These are phyloP conservation scores for Hypoxylon sp. DNA, from an alignment of 2,329 filamentous ascomycete species.

Conservation along the genomic window DNA sequence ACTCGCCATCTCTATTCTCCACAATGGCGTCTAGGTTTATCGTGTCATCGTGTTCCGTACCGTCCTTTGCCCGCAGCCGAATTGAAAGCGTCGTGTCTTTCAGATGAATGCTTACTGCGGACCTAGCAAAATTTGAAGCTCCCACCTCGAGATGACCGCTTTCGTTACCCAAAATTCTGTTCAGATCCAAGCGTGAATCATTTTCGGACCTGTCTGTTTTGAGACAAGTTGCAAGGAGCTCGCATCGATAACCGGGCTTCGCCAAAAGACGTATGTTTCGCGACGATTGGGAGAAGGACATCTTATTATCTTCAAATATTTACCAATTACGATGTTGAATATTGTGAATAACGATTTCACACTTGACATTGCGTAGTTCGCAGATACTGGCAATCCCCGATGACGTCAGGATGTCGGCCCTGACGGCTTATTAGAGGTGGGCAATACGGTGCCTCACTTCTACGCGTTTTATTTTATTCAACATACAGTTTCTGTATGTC, in stretches of 20 bases:
- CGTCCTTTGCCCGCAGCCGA: conserved; percentile 2
- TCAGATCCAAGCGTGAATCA: conserved; percentile 5
- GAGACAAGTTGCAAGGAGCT: background rate
- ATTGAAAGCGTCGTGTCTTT: background rate
- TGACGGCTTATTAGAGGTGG: too few species aligned
- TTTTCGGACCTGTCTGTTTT: background rate
- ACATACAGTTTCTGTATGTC: too few species aligned
- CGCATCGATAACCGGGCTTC: background rate
- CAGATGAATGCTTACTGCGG: background rate
- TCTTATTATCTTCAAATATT: background rate
- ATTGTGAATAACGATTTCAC: too few species aligned
- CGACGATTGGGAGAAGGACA: conserved; percentile 1
- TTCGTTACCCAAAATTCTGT: conserved; percentile 1
- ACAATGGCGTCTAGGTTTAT: conserved; percentile 15
- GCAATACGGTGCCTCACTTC: too few species aligned
- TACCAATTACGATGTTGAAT: too few species aligned
- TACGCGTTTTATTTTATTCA: too few species aligned
- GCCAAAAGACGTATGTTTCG: conserved; percentile 1
- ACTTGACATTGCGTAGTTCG: too few species aligned
- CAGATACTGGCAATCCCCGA: too few species aligned
- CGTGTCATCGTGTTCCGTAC: background rate
- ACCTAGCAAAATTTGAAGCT: conserved; percentile 1
- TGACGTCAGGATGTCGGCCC: too few species aligned
- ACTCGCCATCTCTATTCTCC: conserved; percentile 3
- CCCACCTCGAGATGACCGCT: conserved; percentile 2